A percentile compares a stretch with the other conserved stretches of the same genome.
These are phyloP conservation scores for Podospora comata DNA, from an alignment of 495 filamentous ascomycete genomes.

Conservation along the genomic window DNA sequence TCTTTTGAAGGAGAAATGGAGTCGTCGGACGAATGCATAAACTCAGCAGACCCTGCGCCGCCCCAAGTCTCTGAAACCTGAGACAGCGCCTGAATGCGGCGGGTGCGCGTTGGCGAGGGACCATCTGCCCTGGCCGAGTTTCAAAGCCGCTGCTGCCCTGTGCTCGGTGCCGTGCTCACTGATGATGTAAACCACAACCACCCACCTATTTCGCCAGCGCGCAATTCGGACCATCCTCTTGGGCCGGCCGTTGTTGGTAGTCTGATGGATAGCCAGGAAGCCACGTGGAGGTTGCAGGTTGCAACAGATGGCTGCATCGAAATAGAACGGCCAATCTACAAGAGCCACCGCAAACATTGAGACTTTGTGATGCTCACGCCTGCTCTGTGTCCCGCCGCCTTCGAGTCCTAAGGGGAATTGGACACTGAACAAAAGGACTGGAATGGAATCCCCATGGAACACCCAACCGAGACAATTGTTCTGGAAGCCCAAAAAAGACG, in stretches of 20 bases:
- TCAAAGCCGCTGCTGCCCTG: conserved; percentile 13
- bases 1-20: neutral
- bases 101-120: conserved; percentile 12
- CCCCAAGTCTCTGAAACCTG: neutral
- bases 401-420: too few relatives aligned
- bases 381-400: too few relatives aligned
- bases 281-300: neutral
- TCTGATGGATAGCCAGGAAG: neutral
- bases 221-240: neutral
- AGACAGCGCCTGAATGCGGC: conserved; percentile 16
- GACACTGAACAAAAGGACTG: neutral
- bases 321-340: neutral
- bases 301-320: neutral
- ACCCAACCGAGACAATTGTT: neutral
- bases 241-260: neutral
- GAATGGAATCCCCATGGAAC: neutral
- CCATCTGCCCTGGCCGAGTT: conserved; percentile 14
- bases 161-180: neutral
- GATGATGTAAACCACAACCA: neutral
- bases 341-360: neutral
- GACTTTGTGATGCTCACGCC: too few relatives aligned
- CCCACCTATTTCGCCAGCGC: neutral
- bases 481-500: neutral
- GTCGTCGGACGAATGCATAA: neutral
- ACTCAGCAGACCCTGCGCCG: neutral